Evolutionary conservation across 805 yeast genomes (phyloP), one percentile per base, ranked within the genome.

Genomic region (Wickerhamiella dianesei): DNA sequence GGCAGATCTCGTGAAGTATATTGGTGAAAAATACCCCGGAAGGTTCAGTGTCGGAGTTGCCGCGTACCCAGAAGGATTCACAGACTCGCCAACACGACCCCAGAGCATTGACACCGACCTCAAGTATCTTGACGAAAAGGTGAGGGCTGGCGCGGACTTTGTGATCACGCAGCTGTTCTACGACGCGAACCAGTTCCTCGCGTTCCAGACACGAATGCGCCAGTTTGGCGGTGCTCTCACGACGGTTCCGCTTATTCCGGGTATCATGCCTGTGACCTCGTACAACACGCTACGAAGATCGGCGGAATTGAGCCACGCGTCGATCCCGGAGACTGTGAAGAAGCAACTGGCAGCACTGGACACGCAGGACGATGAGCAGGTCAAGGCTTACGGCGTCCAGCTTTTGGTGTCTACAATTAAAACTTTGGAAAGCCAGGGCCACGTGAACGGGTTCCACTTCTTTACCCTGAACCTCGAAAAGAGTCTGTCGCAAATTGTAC

Each of bases 21-120:
- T 92, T 37, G 40, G 75, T 54, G 53, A 70, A 46, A 62, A 76
- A 43, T 71, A 88, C 60, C 92, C 85, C 2, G 83, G 83, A 59
- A 81, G 79, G 56, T 89, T 89, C 65, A 83, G 95, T 60, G 71
- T 89, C 47, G 98, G 98, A 50, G 98, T 89, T 14, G 98, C 98
- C 1, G 96, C 94, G 1, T 89, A 89, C 63, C 96, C 98, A 6
- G 98, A 89, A 61, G 98, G 98, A 17, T 96, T 89, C 64, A 87
- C 85, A 35, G 95, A 88, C 55, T 89, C 94, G 13, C 72, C 86
- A 1, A 84, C 80, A 55, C 64, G 76, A 6, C 71, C 70, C 35
- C 95, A 87, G 61, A 74, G 77, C 56, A 77, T 80, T 1, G 60
- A 61, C 19, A 72, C 72, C 42, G 98, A 89, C 63, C 58, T 89